Percentiles rank a stretch among this genome's conserved stretches.
Conservation (phyloP, 2,329 filamentous ascomycete genomes). For the Aureobasidium melanogenum region DNA sequence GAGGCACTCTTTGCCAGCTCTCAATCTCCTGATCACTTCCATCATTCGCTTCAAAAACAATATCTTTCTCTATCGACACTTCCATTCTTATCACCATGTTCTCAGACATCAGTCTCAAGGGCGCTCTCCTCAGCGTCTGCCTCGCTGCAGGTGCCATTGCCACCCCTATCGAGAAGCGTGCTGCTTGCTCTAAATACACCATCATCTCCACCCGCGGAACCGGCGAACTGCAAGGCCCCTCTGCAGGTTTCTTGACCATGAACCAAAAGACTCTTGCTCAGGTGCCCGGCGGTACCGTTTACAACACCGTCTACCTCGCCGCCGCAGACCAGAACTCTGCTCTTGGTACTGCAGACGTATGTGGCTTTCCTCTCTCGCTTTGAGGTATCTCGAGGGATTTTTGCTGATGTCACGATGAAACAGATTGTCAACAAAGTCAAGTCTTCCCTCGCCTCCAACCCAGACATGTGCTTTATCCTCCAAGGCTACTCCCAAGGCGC, state of each 20-base stretch:
- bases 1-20: neutral
- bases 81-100: neutral
- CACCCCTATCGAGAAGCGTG: slow-evolving; percentile 6
- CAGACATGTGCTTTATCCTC: slow-evolving; percentile 29
- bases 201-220: slow-evolving; percentile 23
- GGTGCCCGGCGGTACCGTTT: slow-evolving; percentile 25
- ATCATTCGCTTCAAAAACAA: neutral
- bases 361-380: neutral
- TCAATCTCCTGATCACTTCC: neutral
- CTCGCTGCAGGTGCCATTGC: neutral
- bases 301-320: slow-evolving; percentile 29
- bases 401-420: no score
- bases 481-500: slow-evolving; percentile 32
- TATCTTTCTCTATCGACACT: neutral
- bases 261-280: slow-evolving; percentile 22
- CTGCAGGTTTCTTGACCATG: slow-evolving; percentile 27
- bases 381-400: neutral
- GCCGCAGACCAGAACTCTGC: slow-evolving; percentile 21
- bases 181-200: slow-evolving; percentile 12
- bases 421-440: slow-evolving; percentile 27
- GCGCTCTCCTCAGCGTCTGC: slow-evolving; percentile 1
- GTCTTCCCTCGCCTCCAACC: slow-evolving; percentile 18
- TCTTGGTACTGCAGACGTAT: slow-evolving; percentile 22
- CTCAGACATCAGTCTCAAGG: slow-evolving; percentile 1
- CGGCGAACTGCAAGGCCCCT: slow-evolving; percentile 18